Conservation (phyloP, 352 stramenopile genomes). For the Blastocystis sp. region DNA sequence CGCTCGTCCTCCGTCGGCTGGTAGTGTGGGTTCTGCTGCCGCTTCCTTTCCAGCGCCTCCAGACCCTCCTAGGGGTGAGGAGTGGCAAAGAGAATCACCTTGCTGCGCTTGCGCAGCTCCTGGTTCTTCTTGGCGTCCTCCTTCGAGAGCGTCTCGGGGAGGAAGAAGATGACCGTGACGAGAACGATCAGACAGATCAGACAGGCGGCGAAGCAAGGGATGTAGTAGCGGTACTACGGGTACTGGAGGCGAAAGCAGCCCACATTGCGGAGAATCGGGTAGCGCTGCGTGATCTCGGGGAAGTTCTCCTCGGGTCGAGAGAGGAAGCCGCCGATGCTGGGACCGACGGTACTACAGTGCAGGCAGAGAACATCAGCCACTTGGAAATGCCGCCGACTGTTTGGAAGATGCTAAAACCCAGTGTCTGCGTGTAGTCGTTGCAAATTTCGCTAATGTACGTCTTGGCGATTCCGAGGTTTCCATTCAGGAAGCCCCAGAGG, state of each 20-base stretch:
- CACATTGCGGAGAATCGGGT: conserved; percentile 37
- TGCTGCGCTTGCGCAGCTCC: not conserved
- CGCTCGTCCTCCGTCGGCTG: conserved; percentile 32
- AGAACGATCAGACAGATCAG: conserved; percentile 24
- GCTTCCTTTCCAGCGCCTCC: conserved; percentile 8
- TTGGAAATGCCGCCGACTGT: conserved; percentile 44
- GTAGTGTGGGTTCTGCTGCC: not conserved
- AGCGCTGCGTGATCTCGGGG: not conserved
- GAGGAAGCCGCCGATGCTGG: conserved; percentile 28
- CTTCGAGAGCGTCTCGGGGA: conserved; percentile 55
- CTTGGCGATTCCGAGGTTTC: conserved; percentile 51
- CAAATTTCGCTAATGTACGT: conserved; percentile 58
- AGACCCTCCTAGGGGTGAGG: not conserved
- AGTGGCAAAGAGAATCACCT: not conserved
- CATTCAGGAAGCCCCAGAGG: conserved; percentile 53
- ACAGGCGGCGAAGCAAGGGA: conserved; percentile 41
- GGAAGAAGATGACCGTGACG: conserved; percentile 22
- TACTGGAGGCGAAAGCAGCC: not conserved
- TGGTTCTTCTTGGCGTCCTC: conserved; percentile 47
- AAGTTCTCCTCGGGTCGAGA: conserved; percentile 55
- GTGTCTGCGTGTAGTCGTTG: conserved; percentile 54
- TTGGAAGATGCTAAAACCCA: conserved; percentile 49
- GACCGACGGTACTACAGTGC: conserved; percentile 28
- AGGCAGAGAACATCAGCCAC: not conserved
- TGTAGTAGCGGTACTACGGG: conserved; percentile 52